These are phyloP conservation scores for Exobasidium rhododendri DNA, from an alignment of 1,284 basidiomycete genomes.

Conservation along the genomic window DNA sequence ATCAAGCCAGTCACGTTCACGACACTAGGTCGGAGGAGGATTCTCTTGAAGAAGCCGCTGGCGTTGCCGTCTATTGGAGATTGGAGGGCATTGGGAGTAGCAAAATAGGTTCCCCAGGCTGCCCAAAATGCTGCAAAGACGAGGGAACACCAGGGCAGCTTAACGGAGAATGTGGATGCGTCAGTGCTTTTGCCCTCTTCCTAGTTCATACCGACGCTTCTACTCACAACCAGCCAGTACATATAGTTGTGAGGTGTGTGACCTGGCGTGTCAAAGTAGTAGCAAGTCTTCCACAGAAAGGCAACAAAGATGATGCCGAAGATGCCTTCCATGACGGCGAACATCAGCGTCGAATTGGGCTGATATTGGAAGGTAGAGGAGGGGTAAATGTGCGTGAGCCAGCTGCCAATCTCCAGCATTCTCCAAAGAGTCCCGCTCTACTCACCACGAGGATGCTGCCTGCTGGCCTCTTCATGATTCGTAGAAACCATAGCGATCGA, in stretches of 20 bases:
- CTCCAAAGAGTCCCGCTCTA: too few relatives aligned
- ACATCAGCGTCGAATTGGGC: constrained; percentile 7
- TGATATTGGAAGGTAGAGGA: too few relatives aligned
- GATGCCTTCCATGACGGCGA: constrained; percentile 9
- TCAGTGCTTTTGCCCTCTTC: too few relatives aligned
- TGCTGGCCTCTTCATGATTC: constrained; percentile 2
- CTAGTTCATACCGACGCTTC: too few relatives aligned
- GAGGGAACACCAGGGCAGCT: constrained; percentile 1
- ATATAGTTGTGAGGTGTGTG: background rate
- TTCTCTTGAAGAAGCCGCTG: background rate
- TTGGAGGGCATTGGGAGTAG: background rate
- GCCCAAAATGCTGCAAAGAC: constrained; percentile 5
- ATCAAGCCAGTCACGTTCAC: background rate
- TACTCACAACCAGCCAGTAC: background rate
- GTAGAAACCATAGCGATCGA: background rate
- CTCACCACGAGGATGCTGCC: constrained; percentile 7
- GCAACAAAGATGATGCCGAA: constrained; percentile 8
- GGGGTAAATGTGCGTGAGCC: too few relatives aligned
- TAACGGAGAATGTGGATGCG: too few relatives aligned
- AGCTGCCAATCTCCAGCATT: too few relatives aligned
- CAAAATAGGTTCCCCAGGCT: constrained; percentile 12
- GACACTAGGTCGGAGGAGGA: background rate
- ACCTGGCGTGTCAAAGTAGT: background rate
- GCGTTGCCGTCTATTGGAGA: background rate
- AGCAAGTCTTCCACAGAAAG: background rate